A percentile compares a stretch with the other conserved stretches of the same genome.
Conservation (phyloP, 139 green algal genomes). For the Coelastrella sp. region DNA sequence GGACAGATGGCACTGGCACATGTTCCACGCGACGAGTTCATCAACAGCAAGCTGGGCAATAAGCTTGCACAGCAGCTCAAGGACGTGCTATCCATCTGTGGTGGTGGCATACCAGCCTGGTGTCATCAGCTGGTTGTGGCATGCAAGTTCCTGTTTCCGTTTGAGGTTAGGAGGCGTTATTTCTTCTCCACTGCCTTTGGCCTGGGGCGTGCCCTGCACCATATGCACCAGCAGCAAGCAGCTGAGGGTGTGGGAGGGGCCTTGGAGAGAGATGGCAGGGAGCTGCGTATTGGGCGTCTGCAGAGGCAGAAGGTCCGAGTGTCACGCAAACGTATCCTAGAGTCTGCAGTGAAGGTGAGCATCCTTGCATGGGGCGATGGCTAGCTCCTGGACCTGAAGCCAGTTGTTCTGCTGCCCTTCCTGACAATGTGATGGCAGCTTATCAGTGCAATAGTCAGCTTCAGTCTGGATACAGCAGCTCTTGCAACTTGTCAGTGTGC, state of each 20-base stretch:
- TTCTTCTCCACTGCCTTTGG: constrained; percentile 95
- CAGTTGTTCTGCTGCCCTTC: no score
- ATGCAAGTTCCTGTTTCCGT: constrained; percentile 92
- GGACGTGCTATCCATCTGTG: constrained; percentile 94
- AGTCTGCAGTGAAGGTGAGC: constrained; percentile 80
- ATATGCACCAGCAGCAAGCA: constrained; percentile 86
- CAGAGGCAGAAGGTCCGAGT: constrained; percentile 93
- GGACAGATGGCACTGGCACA: constrained; percentile 48
- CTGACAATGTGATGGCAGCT: not conserved
- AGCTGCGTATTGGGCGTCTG: constrained; percentile 86
- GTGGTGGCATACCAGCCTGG: constrained; percentile 87
- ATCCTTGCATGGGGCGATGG: constrained; percentile 48
- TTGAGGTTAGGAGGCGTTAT: constrained; percentile 87
- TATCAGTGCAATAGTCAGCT: no score
- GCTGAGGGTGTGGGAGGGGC: constrained; percentile 66
- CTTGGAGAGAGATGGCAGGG: constrained; percentile 65
- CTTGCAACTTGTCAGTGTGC: not conserved
- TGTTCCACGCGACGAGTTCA: constrained; percentile 81
- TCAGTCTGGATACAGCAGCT: not conserved
- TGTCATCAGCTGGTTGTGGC: constrained; percentile 72
- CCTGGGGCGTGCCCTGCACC: constrained; percentile 87
- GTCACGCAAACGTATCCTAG: constrained; percentile 87
- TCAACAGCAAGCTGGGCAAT: constrained; percentile 87
- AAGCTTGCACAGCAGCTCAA: constrained; percentile 95
- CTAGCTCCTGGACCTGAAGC: no score